Evolutionary conservation across 768 basidiomycete species (phyloP), one percentile per base, ranked within the genome.

Genomic region (Cystofilobasidium capitatum): DNA sequence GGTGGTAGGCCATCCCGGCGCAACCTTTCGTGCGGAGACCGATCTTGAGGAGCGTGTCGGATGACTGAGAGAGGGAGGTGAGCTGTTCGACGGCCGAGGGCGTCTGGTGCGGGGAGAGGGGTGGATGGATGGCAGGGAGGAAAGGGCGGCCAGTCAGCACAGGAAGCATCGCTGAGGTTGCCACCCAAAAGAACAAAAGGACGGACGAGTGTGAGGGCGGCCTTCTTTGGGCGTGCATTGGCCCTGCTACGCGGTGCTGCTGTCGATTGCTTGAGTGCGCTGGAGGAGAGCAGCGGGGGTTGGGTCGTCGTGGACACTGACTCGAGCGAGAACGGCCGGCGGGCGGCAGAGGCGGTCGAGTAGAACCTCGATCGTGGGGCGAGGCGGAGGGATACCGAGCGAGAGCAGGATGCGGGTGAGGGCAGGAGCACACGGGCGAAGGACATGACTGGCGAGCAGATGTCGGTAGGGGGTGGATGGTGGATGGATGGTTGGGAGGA

Each of bases 21-120:
- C 96, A 99, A 35, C 96, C 96, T 79, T 97, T 94, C 81, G 96
- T 94, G 71, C 88, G 86, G 63, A 99, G 92, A 47, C 92, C 91
- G 65, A 99, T 89, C 4, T 94, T 87, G 68, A 99, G 88, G 8
- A 64, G 57, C 14, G 62, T 39, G 22, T 44, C 29, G 3, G 60
- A 45, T 5, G 54, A 55, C 0, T 0, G 66, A 24, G 45, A 66
- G 45, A 12, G 22, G 14, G 20, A 62, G 44, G 51, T 16, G 35
- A 64, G 61, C n/a, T 47, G 57, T 12, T 54, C 55, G 31, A 63
- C 26, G 57, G 55, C 62, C 26, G 62, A 45, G 16, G 66, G 54
- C 33, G 60, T 62, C 51, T 62, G 55, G 4, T n/a, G 7, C 22
- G 20, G 20, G 20, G 12, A 33, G 29, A 14, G 17, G 10, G n/a